These are phyloP conservation scores for Pythium rishiriense DNA, from an alignment of 352 stramenopile species.

Conservation along the genomic window DNA sequence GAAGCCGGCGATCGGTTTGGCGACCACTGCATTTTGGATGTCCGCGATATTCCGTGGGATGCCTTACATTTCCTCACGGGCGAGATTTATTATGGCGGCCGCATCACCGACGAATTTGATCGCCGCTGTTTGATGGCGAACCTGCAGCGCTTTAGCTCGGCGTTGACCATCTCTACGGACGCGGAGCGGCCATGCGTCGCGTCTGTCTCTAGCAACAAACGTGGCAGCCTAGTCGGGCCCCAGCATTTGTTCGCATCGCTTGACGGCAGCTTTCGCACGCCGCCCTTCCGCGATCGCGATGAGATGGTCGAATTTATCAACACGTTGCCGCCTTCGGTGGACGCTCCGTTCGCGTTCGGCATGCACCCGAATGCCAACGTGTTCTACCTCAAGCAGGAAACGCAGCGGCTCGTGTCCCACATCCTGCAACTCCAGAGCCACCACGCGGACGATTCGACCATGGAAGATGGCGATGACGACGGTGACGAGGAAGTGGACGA, in stretches of 20 bases:
- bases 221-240: not conserved
- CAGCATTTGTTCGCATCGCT: constrained; percentile 27
- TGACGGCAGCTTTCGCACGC: constrained; percentile 42
- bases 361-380: constrained; percentile 84
- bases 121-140: constrained; percentile 69
- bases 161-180: constrained; percentile 16
- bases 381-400: constrained; percentile 63
- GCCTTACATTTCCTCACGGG: constrained; percentile 75
- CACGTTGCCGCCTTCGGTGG: constrained; percentile 35
- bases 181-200: not conserved
- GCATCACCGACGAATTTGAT: constrained; percentile 84
- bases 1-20: not conserved
- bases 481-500: constrained; percentile 3
- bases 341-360: constrained; percentile 72
- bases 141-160: constrained; percentile 62
- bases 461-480: constrained; percentile 3
- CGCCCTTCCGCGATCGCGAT: constrained; percentile 37
- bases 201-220: not conserved
- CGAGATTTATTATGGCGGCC: constrained; percentile 81
- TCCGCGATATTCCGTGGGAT: constrained; percentile 61
- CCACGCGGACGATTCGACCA: not conserved
- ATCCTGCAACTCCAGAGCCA: constrained; percentile 44
- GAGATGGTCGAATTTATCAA: constrained; percentile 60
- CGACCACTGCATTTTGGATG: not conserved
- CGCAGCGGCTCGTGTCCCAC: constrained; percentile 37